Conservation (phyloP, 2,329 filamentous ascomycete genomes). For the Dothistroma pini region DNA sequence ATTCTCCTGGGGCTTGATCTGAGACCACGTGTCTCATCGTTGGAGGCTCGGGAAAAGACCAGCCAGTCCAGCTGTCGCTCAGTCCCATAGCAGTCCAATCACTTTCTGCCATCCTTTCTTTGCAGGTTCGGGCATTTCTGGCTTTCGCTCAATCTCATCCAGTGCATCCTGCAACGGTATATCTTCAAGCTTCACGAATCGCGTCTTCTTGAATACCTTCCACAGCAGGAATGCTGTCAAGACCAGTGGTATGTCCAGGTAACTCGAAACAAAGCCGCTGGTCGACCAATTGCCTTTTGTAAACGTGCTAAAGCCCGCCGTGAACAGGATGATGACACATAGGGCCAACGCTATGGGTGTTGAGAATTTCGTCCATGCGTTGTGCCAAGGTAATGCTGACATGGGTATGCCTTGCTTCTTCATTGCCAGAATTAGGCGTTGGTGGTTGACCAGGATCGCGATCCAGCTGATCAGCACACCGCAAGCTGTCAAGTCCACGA, state of each 20-base stretch:
- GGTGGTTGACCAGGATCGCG: conserved; percentile 26
- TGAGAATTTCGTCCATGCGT: conserved; percentile 36
- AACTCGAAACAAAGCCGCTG: conserved; percentile 35
- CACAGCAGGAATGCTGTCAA: conserved; percentile 24
- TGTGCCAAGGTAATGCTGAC: conserved; percentile 33
- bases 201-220: conserved; percentile 27
- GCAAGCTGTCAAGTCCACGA: conserved; percentile 59
- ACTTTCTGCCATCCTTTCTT: conserved; percentile 21
- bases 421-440: conserved; percentile 27
- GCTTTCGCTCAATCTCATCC: conserved; percentile 22
- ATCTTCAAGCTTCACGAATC: conserved; percentile 23
- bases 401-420: conserved; percentile 26
- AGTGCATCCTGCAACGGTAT: conserved; percentile 26
- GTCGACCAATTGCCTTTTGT: conserved; percentile 29
- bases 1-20: too few species aligned
- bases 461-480: conserved; percentile 62
- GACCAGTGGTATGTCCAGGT: conserved; percentile 31
- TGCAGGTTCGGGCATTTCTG: conserved; percentile 18
- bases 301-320: conserved; percentile 30
- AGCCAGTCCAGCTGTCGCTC: neutral
- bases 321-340: conserved; percentile 30
- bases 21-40: too few species aligned
- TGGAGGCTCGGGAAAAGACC: neutral
- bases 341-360: conserved; percentile 33
- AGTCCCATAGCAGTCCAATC: conserved; percentile 26